These are phyloP conservation scores for Tetraselmis striata DNA, from an alignment of 139 green algal genomes.

Conservation along the genomic window DNA sequence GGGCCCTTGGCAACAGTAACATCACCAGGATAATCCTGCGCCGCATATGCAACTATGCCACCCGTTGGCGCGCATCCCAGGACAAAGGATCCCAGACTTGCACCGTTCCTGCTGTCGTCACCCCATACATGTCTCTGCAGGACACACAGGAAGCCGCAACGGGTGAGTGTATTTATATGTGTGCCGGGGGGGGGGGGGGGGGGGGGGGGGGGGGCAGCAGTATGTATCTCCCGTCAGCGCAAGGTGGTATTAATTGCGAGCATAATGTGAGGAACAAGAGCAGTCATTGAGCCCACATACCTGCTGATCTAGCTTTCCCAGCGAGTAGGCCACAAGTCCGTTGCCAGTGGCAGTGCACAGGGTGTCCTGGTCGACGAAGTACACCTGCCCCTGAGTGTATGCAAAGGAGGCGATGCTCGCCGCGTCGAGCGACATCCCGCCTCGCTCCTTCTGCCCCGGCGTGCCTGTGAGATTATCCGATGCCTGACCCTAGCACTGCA, in stretches of 20 bases:
- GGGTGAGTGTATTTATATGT: too few species aligned
- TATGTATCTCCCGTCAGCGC: too few species aligned
- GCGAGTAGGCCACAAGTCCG: background rate
- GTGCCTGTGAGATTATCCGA: too few species aligned
- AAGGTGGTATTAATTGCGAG: too few species aligned
- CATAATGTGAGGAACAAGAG: too few species aligned
- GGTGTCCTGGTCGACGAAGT: background rate
- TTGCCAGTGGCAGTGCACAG: background rate
- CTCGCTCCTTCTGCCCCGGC: too few species aligned
- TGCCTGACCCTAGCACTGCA: too few species aligned
- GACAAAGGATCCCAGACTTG: background rate
- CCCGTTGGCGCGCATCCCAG: background rate
- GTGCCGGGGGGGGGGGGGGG: too few species aligned
- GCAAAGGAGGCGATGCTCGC: background rate
- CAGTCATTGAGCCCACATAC: too few species aligned
- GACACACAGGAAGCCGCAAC: too few species aligned
- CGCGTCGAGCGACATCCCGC: background rate
- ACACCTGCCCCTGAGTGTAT: background rate
- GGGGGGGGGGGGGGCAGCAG: too few species aligned
- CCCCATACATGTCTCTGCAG: background rate
- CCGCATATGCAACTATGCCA: background rate
- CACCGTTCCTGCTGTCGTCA: background rate
- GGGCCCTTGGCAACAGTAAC: background rate
- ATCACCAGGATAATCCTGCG: background rate
- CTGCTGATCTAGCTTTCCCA: background rate